Percentiles rank a stretch among this genome's conserved stretches.
Conservation (phyloP, 129 eudicot species). For the Solidago caesia region DNA sequence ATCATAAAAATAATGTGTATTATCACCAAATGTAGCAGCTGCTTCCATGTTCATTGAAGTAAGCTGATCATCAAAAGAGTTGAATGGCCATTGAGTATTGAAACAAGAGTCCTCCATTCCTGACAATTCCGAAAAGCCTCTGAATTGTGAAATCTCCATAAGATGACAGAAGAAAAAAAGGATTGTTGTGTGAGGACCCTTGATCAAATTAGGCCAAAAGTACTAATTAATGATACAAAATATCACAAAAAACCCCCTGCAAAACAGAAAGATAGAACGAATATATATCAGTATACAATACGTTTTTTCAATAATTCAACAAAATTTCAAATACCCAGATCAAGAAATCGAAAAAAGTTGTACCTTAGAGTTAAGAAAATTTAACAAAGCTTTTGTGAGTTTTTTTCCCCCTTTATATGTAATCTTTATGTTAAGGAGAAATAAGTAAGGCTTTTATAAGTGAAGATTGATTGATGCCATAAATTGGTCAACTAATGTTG, state of each 20-base stretch:
- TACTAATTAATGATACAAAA: no score
- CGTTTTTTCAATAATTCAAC: neutral
- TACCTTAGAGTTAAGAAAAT: neutral
- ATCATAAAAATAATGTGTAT: neutral
- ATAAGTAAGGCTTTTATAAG: neutral
- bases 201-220: conserved; percentile 4
- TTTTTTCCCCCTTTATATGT: neutral
- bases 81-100: conserved; percentile 51
- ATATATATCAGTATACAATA: no score
- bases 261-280: neutral
- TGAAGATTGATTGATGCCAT: neutral
- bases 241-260: neutral
- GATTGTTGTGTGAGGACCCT: conserved; percentile 7
- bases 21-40: conserved; percentile 27
- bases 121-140: conserved; percentile 50
- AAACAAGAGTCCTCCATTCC: conserved; percentile 67
- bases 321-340: neutral
- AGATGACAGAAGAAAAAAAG: neutral
- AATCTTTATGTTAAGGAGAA: neutral
- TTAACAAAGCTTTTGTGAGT: neutral
- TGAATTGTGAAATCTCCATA: conserved; percentile 59
- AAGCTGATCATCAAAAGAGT: conserved; percentile 48
- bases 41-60: conserved; percentile 20
- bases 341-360: neutral
- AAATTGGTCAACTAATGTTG: neutral